Evolutionary conservation across 2,329 filamentous ascomycete genomes (phyloP).

Genomic region (Fusarium decemcellulare): DNA sequence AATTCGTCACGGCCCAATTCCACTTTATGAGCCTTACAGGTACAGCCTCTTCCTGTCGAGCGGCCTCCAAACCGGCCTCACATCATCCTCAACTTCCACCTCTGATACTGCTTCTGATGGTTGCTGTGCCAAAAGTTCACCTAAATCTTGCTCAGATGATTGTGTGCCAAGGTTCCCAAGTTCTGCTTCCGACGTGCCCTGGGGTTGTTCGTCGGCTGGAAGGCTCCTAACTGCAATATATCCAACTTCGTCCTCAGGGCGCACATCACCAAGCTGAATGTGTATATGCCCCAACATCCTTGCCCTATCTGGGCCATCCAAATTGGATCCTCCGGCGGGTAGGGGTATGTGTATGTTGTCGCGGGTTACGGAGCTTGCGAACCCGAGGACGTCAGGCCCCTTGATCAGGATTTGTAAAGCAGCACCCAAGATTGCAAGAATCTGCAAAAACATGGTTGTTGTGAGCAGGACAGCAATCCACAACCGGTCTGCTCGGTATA

Average conservation of each 20-base stretch:
- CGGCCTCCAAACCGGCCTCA: neutral
- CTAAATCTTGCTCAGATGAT: neutral
- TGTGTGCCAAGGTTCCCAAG: neutral
- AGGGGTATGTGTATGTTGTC: slow-evolving; percentile 1
- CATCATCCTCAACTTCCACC: neutral
- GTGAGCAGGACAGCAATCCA: too few relatives aligned
- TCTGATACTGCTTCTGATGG: neutral
- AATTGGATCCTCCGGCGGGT: neutral
- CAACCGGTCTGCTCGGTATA: too few relatives aligned
- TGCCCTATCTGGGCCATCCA: slow-evolving; percentile 10
- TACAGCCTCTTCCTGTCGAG: neutral
- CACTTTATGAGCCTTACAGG: neutral
- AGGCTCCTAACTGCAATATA: slow-evolving; percentile 2
- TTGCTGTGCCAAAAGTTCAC: neutral
- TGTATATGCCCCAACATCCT: slow-evolving; percentile 3
- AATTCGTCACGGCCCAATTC: too few relatives aligned
- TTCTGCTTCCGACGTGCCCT: neutral
- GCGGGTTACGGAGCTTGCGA: slow-evolving; percentile 4
- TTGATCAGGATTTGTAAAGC: too few relatives aligned
- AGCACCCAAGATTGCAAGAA: too few relatives aligned
- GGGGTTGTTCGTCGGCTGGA: neutral
- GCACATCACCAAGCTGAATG: slow-evolving; percentile 8
- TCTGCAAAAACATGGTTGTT: too few relatives aligned
- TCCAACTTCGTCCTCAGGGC: slow-evolving; percentile 7
- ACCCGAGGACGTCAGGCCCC: neutral